Evolutionary conservation across 164 flowering plant genomes (phyloP), one percentile per base, ranked within the genome.

Genomic region (Vitis riparia): DNA sequence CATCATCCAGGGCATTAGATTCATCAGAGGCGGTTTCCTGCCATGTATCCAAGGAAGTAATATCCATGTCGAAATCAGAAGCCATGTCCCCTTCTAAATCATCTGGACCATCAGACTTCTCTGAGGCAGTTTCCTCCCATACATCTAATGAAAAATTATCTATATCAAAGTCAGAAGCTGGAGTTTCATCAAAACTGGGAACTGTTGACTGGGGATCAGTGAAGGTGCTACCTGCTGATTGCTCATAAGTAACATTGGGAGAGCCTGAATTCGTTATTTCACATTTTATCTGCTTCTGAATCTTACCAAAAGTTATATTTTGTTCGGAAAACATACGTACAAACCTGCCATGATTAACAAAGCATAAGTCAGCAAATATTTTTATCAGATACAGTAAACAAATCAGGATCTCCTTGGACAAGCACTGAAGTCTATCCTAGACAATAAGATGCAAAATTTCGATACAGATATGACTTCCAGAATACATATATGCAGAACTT

Each of bases 271-370:
- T 68, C 64, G 75, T 52, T 32, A 86, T 69, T 74, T 86, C 89
- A 77, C 87, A 90, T 67, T 73, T 91, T 71, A 90, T 82, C 71
- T 77, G 86, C 81, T 91, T 94, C 78, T 88, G 83, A 74, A 87
- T 63, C 74, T 82, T 92, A 29, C 94, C 97, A 68, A 92, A 92
- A 44, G 78, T 48, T 53, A 94, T 74, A 62, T 67, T 81, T 71
- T 77, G 79, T 51, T 65, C 60, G 44, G 89, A 79, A 71, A 88
- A 88, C 29, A 51, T 70, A 65, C 85, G 76, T 13, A 86, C 69
- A 66, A 94, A 94, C 75, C 98, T 93, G 80, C 12, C 75, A 70
- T 2, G 27, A 16, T 14, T 13, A 48, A 47, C 55, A 14, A 16
- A 23, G 57, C 51, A 19, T 51, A 37, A 55, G 27, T 23, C 27